Evolutionary conservation across 257 asterid species (phyloP).

Genomic region (Jacaranda copaia): DNA sequence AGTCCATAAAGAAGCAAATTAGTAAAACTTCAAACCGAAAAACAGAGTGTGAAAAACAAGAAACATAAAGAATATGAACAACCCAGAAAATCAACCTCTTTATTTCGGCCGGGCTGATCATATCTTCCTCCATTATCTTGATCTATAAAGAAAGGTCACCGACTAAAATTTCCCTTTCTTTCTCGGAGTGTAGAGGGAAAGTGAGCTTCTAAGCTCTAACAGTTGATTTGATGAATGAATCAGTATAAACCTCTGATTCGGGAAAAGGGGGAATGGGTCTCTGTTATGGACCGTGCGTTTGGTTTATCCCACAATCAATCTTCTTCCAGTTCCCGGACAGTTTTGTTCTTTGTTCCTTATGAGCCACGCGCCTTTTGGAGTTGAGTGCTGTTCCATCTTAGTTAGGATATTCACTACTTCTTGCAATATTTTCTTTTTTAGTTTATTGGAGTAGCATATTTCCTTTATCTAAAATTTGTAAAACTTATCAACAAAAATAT

Average conservation of each 20-base stretch:
- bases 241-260: not conserved
- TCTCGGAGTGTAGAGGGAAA: not conserved
- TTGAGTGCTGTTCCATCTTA: not conserved
- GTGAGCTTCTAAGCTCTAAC: not conserved
- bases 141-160: constrained; percentile 14
- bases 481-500: too few species aligned
- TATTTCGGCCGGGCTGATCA: constrained; percentile 35
- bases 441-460: too few species aligned
- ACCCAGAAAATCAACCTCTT: constrained; percentile 42
- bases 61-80: constrained; percentile 19
- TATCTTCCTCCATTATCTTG: constrained; percentile 40
- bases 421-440: too few species aligned
- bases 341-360: not conserved
- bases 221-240: not conserved
- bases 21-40: constrained; percentile 19
- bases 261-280: not conserved
- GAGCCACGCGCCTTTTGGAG: constrained; percentile 40
- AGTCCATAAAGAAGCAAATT: not conserved
- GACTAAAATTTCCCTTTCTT: not conserved
- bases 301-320: constrained; percentile 34
- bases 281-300: constrained; percentile 19
- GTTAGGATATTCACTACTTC: not conserved
- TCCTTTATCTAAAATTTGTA: too few species aligned
- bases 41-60: constrained; percentile 12
- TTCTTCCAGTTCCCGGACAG: not conserved